Evolutionary conservation across 495 filamentous ascomycete genomes (phyloP).

Genomic region (Articulospora tetracladia): DNA sequence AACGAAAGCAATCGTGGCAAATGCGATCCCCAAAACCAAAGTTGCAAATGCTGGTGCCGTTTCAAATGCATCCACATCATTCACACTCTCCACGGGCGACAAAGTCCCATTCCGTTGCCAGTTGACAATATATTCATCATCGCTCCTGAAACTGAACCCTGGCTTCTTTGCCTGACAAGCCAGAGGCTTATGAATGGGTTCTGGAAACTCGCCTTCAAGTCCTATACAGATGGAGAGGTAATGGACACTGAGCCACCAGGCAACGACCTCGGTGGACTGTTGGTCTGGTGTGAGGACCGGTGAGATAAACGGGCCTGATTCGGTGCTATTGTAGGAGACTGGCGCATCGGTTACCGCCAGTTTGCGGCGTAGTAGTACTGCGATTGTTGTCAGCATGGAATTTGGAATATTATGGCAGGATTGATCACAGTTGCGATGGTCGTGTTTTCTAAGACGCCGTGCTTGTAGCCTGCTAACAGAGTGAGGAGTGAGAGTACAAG

Average conservation of each 20-base stretch:
- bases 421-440: background rate
- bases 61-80: background rate
- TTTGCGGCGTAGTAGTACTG: background rate
- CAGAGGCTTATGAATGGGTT: background rate
- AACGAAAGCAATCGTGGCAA: background rate
- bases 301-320: background rate
- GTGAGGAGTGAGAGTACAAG: background rate
- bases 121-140: background rate
- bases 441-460: background rate
- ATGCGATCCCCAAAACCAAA: background rate
- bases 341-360: background rate
- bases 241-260: background rate
- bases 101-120: background rate
- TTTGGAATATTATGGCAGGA: background rate
- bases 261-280: background rate
- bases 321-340: background rate
- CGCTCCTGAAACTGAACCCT: background rate
- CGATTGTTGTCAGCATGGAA: background rate
- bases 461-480: background rate
- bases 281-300: background rate
- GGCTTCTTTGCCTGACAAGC: background rate
- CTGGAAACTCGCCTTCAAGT: background rate
- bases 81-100: background rate
- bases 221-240: background rate
- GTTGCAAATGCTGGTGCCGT: background rate